phyloP scores from a whole-genome alignment of 2,329 filamentous ascomycete genomes.

The Periconia sp. region DNA sequence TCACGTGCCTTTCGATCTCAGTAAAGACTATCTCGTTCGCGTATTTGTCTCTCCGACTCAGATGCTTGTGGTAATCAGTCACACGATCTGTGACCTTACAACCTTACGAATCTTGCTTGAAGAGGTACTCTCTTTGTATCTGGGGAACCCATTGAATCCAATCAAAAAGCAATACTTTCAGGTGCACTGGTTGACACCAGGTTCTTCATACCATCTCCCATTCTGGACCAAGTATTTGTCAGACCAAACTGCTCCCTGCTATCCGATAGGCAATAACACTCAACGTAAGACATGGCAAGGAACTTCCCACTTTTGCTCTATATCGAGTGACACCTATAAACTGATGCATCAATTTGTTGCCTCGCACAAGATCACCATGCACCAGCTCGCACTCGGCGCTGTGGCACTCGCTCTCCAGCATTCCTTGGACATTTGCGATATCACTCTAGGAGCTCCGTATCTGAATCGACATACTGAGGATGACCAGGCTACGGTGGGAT shows the following conservation, averaged over 20 bases:
- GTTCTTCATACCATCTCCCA: slow-evolving; percentile 9
- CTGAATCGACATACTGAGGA: slow-evolving; percentile 3
- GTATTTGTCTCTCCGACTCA: not conserved
- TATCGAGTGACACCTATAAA: not conserved
- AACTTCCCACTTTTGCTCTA: not conserved
- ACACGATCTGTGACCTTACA: slow-evolving; percentile 8
- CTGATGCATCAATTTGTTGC: not conserved
- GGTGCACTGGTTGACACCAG: not conserved
- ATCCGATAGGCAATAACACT: not conserved
- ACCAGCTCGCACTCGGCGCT: slow-evolving; percentile 2
- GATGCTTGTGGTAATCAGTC: slow-evolving; percentile 4
- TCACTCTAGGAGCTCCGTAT: slow-evolving; percentile 5
- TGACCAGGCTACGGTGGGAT: not conserved
- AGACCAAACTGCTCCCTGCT: not conserved
- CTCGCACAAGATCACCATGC: slow-evolving; percentile 1
- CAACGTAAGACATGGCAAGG: slow-evolving; percentile 2
- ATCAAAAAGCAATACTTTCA: slow-evolving; percentile 2
- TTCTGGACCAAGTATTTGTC: slow-evolving; percentile 13
- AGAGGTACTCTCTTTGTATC: not conserved
- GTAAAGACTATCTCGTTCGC: slow-evolving; percentile 1
- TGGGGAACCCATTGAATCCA: not conserved
- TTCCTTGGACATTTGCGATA: not conserved
- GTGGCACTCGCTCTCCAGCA: slow-evolving; percentile 1
- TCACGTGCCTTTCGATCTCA: not conserved
- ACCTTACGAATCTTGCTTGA: not conserved